phyloP scores from a whole-genome alignment of 805 yeast species.

The Sugiyamaella boreocaroliniensis region DNA sequence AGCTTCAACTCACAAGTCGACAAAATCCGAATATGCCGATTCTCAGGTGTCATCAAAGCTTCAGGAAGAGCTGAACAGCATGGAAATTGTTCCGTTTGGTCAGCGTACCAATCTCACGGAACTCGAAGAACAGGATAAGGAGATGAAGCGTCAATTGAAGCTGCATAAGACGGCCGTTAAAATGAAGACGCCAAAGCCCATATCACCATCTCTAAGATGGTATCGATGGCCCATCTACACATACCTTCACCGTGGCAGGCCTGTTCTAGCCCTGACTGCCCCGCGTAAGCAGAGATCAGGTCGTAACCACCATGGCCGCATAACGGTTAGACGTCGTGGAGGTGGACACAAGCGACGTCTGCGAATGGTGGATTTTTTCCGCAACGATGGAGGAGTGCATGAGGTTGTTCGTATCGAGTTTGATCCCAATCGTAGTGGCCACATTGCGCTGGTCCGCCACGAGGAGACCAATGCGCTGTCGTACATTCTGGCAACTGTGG shows the following conservation, averaged over 20 bases:
- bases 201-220: conserved; percentile 85
- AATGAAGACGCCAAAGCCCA: conserved; percentile 70
- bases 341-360: conserved; percentile 92
- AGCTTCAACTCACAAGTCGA: not conserved
- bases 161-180: conserved; percentile 62
- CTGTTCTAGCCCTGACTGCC: conserved; percentile 66
- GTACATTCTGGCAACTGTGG: conserved; percentile 87
- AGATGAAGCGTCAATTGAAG: conserved; percentile 64
- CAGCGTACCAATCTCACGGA: conserved; percentile 43
- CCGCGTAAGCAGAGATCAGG: conserved; percentile 74
- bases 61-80: conserved; percentile 11
- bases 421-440: conserved; percentile 92
- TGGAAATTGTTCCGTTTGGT: conserved; percentile 21
- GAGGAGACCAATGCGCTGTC: conserved; percentile 53
- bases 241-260: conserved; percentile 80
- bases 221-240: conserved; percentile 81
- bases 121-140: conserved; percentile 71
- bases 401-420: conserved; percentile 83
- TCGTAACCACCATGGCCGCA: conserved; percentile 80
- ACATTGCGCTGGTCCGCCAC: conserved; percentile 78
- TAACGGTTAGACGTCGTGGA: conserved; percentile 91
- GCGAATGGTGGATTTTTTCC: conserved; percentile 69
- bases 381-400: conserved; percentile 64
- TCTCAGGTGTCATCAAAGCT: conserved; percentile 1
- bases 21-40: not conserved